Evolutionary conservation across 2,329 filamentous ascomycete species (phyloP).

Genomic region (Chaetomium sp.): DNA sequence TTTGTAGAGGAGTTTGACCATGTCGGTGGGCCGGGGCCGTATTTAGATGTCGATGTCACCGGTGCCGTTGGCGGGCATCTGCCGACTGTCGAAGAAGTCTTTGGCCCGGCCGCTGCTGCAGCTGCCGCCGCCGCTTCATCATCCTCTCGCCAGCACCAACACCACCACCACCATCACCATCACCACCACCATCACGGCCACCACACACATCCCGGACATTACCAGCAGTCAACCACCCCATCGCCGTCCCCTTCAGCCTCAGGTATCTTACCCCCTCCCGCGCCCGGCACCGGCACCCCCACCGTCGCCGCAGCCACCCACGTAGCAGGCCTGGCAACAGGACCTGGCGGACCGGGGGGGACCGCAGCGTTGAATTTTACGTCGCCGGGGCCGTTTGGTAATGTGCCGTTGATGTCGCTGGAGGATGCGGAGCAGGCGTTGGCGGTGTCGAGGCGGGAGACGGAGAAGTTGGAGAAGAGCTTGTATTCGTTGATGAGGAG

Average conservation of each 20-base stretch:
- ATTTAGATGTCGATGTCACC: constrained; percentile 1
- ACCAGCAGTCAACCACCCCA: background rate
- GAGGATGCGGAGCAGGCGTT: constrained; percentile 57
- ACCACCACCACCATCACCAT: background rate
- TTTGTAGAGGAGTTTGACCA: constrained; percentile 16
- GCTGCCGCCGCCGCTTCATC: background rate
- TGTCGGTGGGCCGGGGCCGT: background rate
- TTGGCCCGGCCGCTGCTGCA: background rate
- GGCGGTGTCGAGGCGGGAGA: constrained; percentile 48
- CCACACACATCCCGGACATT: background rate
- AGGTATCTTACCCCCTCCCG: no score
- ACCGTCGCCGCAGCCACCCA: no score
- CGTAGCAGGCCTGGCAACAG: no score
- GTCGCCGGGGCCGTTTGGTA: constrained; percentile 32
- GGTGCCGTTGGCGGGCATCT: background rate
- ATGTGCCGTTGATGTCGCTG: constrained; percentile 52
- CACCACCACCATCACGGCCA: constrained; percentile 2
- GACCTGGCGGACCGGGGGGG: background rate
- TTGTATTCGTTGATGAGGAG: constrained; percentile 54
- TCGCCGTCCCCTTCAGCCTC: background rate
- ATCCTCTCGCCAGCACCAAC: background rate
- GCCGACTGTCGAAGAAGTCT: constrained; percentile 8
- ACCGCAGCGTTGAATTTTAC: constrained; percentile 5
- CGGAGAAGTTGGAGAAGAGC: constrained; percentile 56
- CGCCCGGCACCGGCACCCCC: no score